Base-by-base conservation (phyloP, 2,329 filamentous ascomycete species). In the Epicoccum nigrum region DNA sequence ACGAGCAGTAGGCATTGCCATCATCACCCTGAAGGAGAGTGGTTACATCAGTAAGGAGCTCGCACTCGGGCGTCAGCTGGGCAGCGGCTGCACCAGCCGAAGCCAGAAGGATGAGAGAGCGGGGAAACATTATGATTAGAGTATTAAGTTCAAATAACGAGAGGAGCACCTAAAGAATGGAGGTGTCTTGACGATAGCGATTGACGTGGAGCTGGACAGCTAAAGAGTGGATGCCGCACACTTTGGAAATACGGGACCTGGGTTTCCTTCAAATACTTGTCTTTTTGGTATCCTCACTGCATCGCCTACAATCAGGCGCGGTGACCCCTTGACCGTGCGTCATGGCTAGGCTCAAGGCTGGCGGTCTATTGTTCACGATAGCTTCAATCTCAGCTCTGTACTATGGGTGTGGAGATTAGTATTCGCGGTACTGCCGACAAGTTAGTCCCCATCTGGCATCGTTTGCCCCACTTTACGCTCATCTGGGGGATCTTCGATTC, bases 71-170 rank as follows among this genome's bases (percentile, higher is more conserved):
- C 9, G 38, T 39, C n/a, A 47, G n/a, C 21, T 53, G 44, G 12
- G 50, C 50, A 20, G 48, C 35, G 28, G 50, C 50, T 25, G 50
- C 50, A 33, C 50, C 44, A 23, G 50, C 50, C 44, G 44, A 43
- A 32, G 50, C 50, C 33, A 53, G 16, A 12, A 53, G 39, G 39
- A 53, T 35, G 13, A 53, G 21, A 40, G 50, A 53, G 34, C 44
- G 50, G 28, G 50, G 15, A 11, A 53, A 47, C 50, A 53, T 53
- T 48, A 48, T 53, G 34, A 53, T 48, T 53, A 53, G n/a, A 34
- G 16, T 34, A 47, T 47, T 53, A 45, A 44, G 21, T 42, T 38
- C 46, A 27, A 13, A 23, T 25, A 43, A 43, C 16, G 39, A 53
- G 44, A 53, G 12, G 7, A 31, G 25, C 44, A 48, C 50, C 44